Evolutionary conservation across 495 filamentous ascomycete species (phyloP).

Genomic region (Glonium stellatum): DNA sequence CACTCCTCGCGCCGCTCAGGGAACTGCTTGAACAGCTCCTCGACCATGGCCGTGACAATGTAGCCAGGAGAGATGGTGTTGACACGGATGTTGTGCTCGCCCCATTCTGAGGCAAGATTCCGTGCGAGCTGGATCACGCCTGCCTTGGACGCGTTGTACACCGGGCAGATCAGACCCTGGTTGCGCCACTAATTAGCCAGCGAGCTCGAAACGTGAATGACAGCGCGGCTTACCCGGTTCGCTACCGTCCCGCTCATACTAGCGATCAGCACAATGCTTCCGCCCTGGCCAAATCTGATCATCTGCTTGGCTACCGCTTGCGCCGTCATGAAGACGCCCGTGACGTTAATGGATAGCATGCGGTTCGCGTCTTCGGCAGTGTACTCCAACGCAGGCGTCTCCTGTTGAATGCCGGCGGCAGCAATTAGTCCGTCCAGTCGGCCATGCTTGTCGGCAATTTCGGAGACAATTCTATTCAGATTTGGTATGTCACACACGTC

Average conservation of each 20-base stretch:
- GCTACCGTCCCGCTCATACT: constrained; percentile 68
- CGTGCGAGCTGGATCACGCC: constrained; percentile 60
- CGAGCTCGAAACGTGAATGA: constrained; percentile 41
- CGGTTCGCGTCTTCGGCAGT: constrained; percentile 59
- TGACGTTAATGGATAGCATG: constrained; percentile 73
- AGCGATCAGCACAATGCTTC: constrained; percentile 66
- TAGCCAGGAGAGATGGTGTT: constrained; percentile 95
- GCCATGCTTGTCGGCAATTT: constrained; percentile 63
- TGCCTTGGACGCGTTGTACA: constrained; percentile 66
- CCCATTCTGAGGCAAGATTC: constrained; percentile 69
- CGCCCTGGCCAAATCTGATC: constrained; percentile 63
- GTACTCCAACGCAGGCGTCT: constrained; percentile 44
- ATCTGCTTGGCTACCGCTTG: constrained; percentile 69
- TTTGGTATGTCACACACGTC: constrained; percentile 72
- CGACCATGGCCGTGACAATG: constrained; percentile 88
- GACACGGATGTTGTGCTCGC: constrained; percentile 77
- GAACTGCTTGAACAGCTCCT: constrained; percentile 64
- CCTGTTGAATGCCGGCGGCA: constrained; percentile 40
- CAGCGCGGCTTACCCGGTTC: constrained; percentile 67
- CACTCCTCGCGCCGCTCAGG: constrained; percentile 72
- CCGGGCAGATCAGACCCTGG: constrained; percentile 65
- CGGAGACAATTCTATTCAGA: constrained; percentile 59
- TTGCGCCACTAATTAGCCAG: constrained; percentile 57
- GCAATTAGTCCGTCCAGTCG: constrained; percentile 74
- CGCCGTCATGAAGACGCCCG: constrained; percentile 70